Evolutionary conservation across 2,329 filamentous ascomycete species (phyloP).

Genomic region (Fusarium tupiense): DNA sequence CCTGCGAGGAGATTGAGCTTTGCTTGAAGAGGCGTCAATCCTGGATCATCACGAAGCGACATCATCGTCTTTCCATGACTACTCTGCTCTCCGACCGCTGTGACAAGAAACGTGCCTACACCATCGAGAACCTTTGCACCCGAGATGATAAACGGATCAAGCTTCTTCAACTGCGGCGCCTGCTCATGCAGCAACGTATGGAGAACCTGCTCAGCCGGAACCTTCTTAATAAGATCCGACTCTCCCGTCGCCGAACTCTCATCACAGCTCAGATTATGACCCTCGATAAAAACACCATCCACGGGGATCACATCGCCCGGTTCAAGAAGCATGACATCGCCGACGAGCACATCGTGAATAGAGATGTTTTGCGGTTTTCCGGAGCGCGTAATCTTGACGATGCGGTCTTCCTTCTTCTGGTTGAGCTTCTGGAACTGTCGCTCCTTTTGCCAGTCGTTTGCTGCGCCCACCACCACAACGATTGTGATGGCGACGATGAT

Average conservation of each 20-base stretch:
- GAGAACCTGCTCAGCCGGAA: constrained; percentile 67
- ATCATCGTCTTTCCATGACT: constrained; percentile 65
- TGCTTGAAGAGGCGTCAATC: constrained; percentile 63
- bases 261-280: constrained; percentile 67
- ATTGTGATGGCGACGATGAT: constrained; percentile 74
- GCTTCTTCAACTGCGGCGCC: constrained; percentile 56
- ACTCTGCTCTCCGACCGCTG: constrained; percentile 63
- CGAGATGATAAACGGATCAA: constrained; percentile 73
- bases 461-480: constrained; percentile 68
- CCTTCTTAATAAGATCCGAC: constrained; percentile 77
- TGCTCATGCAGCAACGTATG: constrained; percentile 57
- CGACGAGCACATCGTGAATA: constrained; percentile 73
- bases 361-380: constrained; percentile 71
- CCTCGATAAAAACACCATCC: constrained; percentile 73
- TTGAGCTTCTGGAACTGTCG: constrained; percentile 72
- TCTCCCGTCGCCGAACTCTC: constrained; percentile 79
- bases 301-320: constrained; percentile 76
- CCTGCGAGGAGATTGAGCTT: constrained; percentile 54
- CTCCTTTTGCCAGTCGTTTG: constrained; percentile 77
- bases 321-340: constrained; percentile 74
- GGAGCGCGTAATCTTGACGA: constrained; percentile 73
- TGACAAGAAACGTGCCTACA: constrained; percentile 64
- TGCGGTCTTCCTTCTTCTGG: constrained; percentile 69
- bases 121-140: constrained; percentile 64
- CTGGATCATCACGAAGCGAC: constrained; percentile 61